A percentile compares a stretch with the other conserved stretches of the same genome.
These are phyloP conservation scores for Cutaneotrichosporon spelunceum DNA, from an alignment of 1,284 basidiomycete genomes.

Conservation along the genomic window DNA sequence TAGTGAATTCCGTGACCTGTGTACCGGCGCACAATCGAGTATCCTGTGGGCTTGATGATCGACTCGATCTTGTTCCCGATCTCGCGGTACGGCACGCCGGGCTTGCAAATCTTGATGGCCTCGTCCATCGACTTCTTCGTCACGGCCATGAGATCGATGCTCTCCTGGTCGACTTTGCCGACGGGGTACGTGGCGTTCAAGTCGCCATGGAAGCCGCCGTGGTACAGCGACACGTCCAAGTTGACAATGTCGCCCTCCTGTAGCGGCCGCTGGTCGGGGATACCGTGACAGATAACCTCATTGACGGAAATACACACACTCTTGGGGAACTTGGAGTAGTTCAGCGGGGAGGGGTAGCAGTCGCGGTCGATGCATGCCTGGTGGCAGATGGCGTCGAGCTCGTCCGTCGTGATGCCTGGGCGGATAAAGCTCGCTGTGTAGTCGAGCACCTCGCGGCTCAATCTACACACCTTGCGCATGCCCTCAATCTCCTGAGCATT, in stretches of 20 bases:
- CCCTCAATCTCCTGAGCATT: conserved; percentile 51
- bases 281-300: conserved; percentile 95
- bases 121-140: conserved; percentile 78
- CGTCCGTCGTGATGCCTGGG: conserved; percentile 92
- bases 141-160: conserved; percentile 72
- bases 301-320: conserved; percentile 95
- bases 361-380: conserved; percentile 85
- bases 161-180: conserved; percentile 77
- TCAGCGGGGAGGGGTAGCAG: conserved; percentile 90
- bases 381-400: conserved; percentile 93
- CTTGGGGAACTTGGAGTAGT: conserved; percentile 91
- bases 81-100: conserved; percentile 71
- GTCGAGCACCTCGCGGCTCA: conserved; percentile 87
- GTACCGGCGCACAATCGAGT: conserved; percentile 79
- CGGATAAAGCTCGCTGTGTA: conserved; percentile 76
- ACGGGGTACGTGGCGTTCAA: conserved; percentile 83
- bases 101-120: conserved; percentile 84
- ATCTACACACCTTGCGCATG: conserved; percentile 58
- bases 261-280: conserved; percentile 82
- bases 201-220: conserved; percentile 78
- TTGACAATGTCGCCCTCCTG: conserved; percentile 91
- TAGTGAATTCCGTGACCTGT: conserved; percentile 88
- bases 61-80: conserved; percentile 63
- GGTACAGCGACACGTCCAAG: conserved; percentile 62
- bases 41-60: conserved; percentile 71